Conservation (phyloP, 441 rosid species). For the Sinapis alba region DNA sequence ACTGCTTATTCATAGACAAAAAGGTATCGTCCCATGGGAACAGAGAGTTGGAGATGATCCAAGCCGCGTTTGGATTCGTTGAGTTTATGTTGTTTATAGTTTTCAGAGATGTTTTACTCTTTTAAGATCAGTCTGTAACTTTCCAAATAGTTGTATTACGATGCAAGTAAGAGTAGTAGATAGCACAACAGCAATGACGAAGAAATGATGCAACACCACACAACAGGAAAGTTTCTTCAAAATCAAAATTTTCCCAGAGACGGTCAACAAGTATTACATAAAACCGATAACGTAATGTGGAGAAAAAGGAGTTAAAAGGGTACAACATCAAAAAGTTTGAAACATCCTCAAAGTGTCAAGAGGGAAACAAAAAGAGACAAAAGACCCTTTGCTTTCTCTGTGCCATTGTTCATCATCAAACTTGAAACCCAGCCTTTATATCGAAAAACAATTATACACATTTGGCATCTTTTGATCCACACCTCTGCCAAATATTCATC, state of each 20-base stretch:
- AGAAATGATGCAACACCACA: not conserved
- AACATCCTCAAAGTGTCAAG: constrained; percentile 14
- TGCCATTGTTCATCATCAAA: constrained; percentile 28
- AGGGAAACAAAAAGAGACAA: constrained; percentile 22
- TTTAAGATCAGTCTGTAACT: too few species aligned
- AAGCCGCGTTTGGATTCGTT: too few species aligned
- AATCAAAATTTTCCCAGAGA: not conserved
- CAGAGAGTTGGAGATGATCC: too few species aligned
- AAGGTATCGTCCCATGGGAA: too few species aligned
- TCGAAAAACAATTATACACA: constrained; percentile 40
- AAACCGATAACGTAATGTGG: not conserved
- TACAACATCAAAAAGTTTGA: constrained; percentile 31
- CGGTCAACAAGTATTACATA: not conserved
- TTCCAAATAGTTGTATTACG: not conserved
- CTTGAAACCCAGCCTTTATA: constrained; percentile 32
- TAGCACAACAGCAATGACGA: not conserved
- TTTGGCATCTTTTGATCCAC: constrained; percentile 36
- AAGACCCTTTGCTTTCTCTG: constrained; percentile 19
- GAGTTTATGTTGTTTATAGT: too few species aligned
- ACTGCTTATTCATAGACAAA: too few species aligned
- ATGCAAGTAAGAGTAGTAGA: too few species aligned
- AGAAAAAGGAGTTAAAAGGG: not conserved
- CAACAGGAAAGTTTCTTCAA: not conserved
- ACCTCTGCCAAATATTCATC: constrained; percentile 14
- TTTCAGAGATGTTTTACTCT: not conserved